Base-by-base conservation (phyloP, 306 rosid species). In the cucumber (Cucumis sativus) region DNA sequence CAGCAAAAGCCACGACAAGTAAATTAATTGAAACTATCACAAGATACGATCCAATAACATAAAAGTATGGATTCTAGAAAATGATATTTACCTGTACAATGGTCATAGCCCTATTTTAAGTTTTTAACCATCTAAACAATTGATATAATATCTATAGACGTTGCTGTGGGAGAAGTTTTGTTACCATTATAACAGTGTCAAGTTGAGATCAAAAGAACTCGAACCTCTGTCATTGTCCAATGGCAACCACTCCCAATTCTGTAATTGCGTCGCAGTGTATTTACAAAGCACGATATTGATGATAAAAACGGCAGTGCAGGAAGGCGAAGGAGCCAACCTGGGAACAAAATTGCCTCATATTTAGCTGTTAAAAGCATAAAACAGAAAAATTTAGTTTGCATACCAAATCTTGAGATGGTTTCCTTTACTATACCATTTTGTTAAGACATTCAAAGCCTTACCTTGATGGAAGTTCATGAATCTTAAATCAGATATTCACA, bases 41-140 rank as follows among this genome's bases (percentile, higher is more conserved):
- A n/a, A 47, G 15, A 47, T 47, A 28, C 15, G 37, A 43, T 70
- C 41, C 58, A 47, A 69, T 47, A 70, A 14, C 41, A 49, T n/a
- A n/a, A 2, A 23, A 47, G 12, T 21, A 10, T 65, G 59, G 39
- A 69, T 23, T 51, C 0, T 70, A 51, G 35, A 16, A 16, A 35
- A 49, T 71, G 41, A 25, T 72, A 49, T 72, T 16, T 30, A 72
- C 77, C 77, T 51, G 39, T 51, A 72, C 77, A 72, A 72, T 8
- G 61, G 55, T 15, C 23, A 45, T 70, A 70, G 18, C 21, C 28
- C 75, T 12, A 21, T 3, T 69, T 68, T n/a, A n/a, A 10, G 17
- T 23, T 18, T 6, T 20, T 15, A 70, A 47, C 13, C 5, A 25
- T 43, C 18, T 52, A 16, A 16, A 52, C 57, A 52, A n/a, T 16